Percentiles rank a stretch among this genome's conserved stretches.
Evolutionary conservation across 768 basidiomycete genomes (phyloP).

Genomic region (Phlegmacium glaucopus): DNA sequence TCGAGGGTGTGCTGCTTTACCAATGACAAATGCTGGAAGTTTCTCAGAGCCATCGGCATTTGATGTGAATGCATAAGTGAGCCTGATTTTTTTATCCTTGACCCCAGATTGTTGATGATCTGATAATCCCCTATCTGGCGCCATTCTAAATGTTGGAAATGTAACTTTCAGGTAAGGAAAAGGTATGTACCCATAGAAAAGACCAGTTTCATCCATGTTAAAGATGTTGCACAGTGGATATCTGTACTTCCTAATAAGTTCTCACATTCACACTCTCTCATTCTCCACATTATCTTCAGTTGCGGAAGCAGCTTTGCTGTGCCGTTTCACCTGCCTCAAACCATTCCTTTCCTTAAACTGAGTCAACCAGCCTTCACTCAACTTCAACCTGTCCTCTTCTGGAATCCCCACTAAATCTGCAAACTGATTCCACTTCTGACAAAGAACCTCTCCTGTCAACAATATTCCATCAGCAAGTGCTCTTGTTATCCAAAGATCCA

Average conservation of each 20-base stretch:
- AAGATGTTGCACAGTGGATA: constrained; percentile 30
- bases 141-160: no score
- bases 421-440: constrained; percentile 15
- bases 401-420: constrained; percentile 27
- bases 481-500: no score
- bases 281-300: constrained; percentile 15
- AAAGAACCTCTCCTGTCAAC: no score
- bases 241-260: constrained; percentile 21
- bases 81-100: constrained; percentile 28
- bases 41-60: constrained; percentile 35
- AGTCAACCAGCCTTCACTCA: constrained; percentile 34
- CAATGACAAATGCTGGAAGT: constrained; percentile 28
- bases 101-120: constrained; percentile 23
- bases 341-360: constrained; percentile 20
- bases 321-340: constrained; percentile 21
- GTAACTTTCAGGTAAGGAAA: background rate
- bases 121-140: constrained; percentile 28
- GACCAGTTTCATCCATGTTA: constrained; percentile 33
- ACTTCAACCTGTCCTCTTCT: constrained; percentile 24
- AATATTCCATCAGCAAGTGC: no score
- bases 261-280: constrained; percentile 20
- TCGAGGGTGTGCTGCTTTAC: constrained; percentile 24
- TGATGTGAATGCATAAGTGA: constrained; percentile 30
- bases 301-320: constrained; percentile 34
- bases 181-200: constrained; percentile 29